These are phyloP conservation scores for Cymodocea nodosa DNA, from an alignment of 116 monocot species.

Conservation along the genomic window DNA sequence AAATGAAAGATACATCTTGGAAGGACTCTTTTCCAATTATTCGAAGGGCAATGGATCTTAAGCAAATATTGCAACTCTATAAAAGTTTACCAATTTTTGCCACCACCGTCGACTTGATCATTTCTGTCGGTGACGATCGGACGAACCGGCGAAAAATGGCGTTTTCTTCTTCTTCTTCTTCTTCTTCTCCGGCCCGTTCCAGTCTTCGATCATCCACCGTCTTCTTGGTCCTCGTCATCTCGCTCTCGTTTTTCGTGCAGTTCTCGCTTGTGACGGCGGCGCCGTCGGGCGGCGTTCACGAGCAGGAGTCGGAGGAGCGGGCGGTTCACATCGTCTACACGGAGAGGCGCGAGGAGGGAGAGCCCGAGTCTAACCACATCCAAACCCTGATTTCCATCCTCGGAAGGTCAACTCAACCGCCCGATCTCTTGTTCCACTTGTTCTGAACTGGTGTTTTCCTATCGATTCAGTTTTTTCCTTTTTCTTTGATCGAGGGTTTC, in stretches of 20 bases:
- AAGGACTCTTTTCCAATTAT: too few species aligned
- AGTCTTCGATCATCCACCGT: background rate
- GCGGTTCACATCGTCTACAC: slow-evolving; percentile 67
- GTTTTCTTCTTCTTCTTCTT: background rate
- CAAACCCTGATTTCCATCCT: slow-evolving; percentile 61
- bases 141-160: too few species aligned
- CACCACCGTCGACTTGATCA: too few species aligned
- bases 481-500: background rate
- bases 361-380: slow-evolving; percentile 62
- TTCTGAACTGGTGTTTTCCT: background rate
- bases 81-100: too few species aligned
- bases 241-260: background rate
- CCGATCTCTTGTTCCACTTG: background rate
- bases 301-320: background rate
- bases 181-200: background rate
- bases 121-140: too few species aligned
- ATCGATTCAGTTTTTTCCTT: background rate
- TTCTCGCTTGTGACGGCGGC: background rate
- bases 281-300: background rate
- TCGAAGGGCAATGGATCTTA: too few species aligned
- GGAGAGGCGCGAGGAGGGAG: slow-evolving; percentile 31
- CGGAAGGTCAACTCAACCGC: slow-evolving; percentile 36
- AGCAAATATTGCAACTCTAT: too few species aligned
- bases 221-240: background rate
- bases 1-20: too few species aligned